Evolutionary conservation across 2,329 filamentous ascomycete genomes (phyloP).

Genomic region (Didymella segeticola): DNA sequence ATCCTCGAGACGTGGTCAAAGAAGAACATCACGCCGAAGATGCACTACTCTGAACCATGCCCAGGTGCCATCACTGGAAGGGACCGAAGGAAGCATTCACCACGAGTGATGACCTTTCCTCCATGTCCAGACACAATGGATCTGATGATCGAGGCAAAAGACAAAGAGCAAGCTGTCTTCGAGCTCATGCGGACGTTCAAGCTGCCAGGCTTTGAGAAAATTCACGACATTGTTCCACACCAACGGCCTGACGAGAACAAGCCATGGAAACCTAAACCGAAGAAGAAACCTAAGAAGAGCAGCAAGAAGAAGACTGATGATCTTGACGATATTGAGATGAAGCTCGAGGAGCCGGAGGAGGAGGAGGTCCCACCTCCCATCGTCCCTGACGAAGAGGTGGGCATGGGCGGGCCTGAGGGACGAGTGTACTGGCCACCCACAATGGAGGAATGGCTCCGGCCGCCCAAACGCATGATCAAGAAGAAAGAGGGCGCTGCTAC

Average conservation of each 20-base stretch:
- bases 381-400: constrained; percentile 72
- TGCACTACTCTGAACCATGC: constrained; percentile 91
- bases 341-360: constrained; percentile 50
- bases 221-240: constrained; percentile 80
- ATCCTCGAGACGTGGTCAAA: constrained; percentile 84
- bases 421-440: constrained; percentile 90
- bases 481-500: constrained; percentile 52
- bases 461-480: constrained; percentile 74
- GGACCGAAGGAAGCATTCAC: constrained; percentile 83
- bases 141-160: constrained; percentile 99
- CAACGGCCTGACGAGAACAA: constrained; percentile 78
- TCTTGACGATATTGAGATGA: constrained; percentile 47
- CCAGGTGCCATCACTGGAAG: constrained; percentile 77
- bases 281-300: constrained; percentile 55
- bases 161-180: constrained; percentile 96
- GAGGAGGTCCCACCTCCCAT: constrained; percentile 47
- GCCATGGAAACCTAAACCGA: constrained; percentile 47
- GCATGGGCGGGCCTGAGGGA: constrained; percentile 83
- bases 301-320: constrained; percentile 52
- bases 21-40: constrained; percentile 89
- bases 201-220: constrained; percentile 76
- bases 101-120: constrained; percentile 78
- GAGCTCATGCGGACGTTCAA: constrained; percentile 90
- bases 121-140: constrained; percentile 86
- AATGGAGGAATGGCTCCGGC: constrained; percentile 88